phyloP scores from a whole-genome alignment of 202 grass and related monocot species.

The Setaria italica region DNA sequence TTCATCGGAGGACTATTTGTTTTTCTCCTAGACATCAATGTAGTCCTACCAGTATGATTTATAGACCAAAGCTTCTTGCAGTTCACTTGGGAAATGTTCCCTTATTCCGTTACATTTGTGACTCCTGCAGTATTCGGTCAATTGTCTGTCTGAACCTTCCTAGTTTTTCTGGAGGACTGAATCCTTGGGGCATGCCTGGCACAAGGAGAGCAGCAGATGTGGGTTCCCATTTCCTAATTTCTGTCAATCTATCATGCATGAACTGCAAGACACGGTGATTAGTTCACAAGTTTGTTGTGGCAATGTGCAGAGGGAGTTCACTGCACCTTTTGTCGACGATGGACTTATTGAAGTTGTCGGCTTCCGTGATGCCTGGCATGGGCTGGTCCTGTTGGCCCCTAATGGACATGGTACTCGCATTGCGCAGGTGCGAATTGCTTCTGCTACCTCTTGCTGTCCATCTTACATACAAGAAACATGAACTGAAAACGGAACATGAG shows the following conservation, averaged over 20 bases:
- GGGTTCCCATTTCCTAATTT: conserved; percentile 36
- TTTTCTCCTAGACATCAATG: conserved; percentile 38
- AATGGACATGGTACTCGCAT: conserved; percentile 90
- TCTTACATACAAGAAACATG: neutral
- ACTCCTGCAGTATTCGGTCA: conserved; percentile 74
- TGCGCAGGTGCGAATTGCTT: conserved; percentile 64
- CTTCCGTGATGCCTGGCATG: conserved; percentile 86
- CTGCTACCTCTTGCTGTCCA: conserved; percentile 6
- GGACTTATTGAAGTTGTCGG: conserved; percentile 84
- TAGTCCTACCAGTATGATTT: neutral
- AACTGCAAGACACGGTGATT: neutral
- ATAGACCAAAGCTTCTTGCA: neutral
- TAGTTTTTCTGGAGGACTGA: conserved; percentile 96
- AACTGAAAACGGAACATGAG: conserved; percentile 21
- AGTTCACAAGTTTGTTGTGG: neutral
- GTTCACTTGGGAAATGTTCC: neutral
- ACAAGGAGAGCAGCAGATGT: conserved; percentile 58
- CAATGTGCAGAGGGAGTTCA: conserved; percentile 62
- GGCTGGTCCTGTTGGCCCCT: conserved; percentile 79
- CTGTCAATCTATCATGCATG: neutral
- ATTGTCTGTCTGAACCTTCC: conserved; percentile 92
- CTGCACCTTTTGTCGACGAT: conserved; percentile 78
- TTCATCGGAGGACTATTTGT: conserved; percentile 10
- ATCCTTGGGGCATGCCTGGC: conserved; percentile 87
- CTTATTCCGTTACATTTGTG: conserved; percentile 3